Percentiles rank a stretch among this genome's conserved stretches.
These are phyloP conservation scores for Schrenkiella parvula DNA, from an alignment of 345 rosid genomes.

Conservation along the genomic window DNA sequence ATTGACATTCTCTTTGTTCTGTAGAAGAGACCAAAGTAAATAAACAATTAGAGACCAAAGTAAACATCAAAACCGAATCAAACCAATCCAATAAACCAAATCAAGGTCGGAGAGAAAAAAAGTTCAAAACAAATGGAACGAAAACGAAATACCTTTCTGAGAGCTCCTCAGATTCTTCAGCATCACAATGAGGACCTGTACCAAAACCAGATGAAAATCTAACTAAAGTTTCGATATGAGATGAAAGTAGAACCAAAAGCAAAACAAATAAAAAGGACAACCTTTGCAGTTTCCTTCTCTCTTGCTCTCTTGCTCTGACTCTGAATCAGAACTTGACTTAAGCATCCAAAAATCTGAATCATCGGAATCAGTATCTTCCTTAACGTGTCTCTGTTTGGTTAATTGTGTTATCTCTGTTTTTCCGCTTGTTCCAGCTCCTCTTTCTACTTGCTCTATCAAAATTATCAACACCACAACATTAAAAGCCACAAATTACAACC, in stretches of 20 bases:
- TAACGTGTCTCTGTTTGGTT: slow-evolving; percentile 30
- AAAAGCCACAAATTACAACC: not conserved
- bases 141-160: slow-evolving; percentile 49
- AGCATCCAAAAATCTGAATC: slow-evolving; percentile 77
- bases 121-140: too few species aligned
- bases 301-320: slow-evolving; percentile 41
- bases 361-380: slow-evolving; percentile 48
- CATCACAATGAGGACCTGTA: slow-evolving; percentile 32
- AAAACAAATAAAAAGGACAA: slow-evolving; percentile 23
- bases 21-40: slow-evolving; percentile 10
- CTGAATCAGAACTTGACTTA: slow-evolving; percentile 73
- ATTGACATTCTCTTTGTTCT: slow-evolving; percentile 80
- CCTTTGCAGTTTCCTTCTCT: slow-evolving; percentile 47
- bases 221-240: not conserved
- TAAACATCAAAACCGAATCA: not conserved
- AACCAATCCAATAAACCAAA: too few species aligned
- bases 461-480: slow-evolving; percentile 4
- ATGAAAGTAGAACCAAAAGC: not conserved
- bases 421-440: slow-evolving; percentile 31
- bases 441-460: slow-evolving; percentile 61
- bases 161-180: slow-evolving; percentile 50
- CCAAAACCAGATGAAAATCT: not conserved
- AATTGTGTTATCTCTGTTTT: slow-evolving; percentile 13
- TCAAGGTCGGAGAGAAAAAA: too few species aligned
- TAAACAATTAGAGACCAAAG: not conserved